Evolutionary conservation across 1,139 yeast genomes (phyloP).

Genomic region (Pichia sp.): DNA sequence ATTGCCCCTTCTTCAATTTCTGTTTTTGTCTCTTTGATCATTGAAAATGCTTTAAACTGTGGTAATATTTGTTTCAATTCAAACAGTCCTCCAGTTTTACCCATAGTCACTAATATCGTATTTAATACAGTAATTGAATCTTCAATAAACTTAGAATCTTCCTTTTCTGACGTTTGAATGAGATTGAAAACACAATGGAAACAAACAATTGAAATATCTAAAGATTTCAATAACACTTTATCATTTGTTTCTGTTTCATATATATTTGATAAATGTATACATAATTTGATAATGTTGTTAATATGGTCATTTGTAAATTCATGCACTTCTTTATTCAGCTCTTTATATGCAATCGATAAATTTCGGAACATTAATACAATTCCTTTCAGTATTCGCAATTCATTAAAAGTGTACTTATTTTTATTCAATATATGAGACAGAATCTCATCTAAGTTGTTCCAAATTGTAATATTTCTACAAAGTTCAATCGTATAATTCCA

Average conservation of each 20-base stretch:
- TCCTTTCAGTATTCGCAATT: constrained; percentile 14
- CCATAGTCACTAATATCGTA: constrained; percentile 7
- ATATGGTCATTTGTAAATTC: neutral
- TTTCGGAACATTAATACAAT: constrained; percentile 14
- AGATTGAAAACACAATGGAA: constrained; percentile 12
- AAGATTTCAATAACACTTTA: neutral
- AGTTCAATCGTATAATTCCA: constrained; percentile 6
- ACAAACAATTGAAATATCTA: constrained; percentile 13
- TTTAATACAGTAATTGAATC: neutral
- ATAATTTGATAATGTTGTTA: neutral
- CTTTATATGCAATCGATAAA: constrained; percentile 7
- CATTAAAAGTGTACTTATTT: neutral
- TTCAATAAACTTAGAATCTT: neutral
- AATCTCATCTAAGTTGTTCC: neutral
- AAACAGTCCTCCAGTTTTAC: constrained; percentile 13
- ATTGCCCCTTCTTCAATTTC: constrained; percentile 1
- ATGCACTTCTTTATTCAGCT: neutral
- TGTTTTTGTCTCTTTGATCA: neutral
- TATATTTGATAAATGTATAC: neutral
- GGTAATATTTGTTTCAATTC: constrained; percentile 11
- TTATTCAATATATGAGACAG: neutral
- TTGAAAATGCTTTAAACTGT: constrained; percentile 7
- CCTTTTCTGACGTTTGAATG: neutral
- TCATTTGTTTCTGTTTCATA: neutral
- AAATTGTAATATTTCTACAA: neutral